Base-by-base conservation (phyloP, 139 green algal species). In the Zygnema cylindricum region DNA sequence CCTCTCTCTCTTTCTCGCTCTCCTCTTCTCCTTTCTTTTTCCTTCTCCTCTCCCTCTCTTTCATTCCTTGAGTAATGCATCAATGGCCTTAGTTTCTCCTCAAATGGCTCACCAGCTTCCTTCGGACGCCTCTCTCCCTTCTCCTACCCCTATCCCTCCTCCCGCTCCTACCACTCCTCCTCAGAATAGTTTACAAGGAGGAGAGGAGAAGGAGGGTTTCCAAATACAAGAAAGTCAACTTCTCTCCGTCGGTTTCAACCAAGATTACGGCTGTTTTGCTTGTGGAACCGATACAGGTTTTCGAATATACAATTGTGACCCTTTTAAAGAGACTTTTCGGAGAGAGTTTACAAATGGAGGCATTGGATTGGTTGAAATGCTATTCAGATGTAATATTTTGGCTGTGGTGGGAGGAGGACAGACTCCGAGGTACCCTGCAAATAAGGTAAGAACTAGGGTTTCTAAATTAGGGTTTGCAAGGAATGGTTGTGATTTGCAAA, bases 371-470 rank as follows among this genome's bases (percentile, higher is more conserved):
- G 96, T 98, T 1, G 96, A 98, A 81, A 99, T 99, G 96, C 91
- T 99, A 0, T 99, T 98, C 76, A 92, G 96, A 16, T 98, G 95
- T 93, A 98, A 99, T 91, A 97, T 99, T 40, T 76, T 99, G 3
- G 97, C 96, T 0, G 88, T 99, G 30, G 97, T 99, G 1, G 97
- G 97, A 0, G 96, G 96, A 23, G 97, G 97, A 0, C 36, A 92
- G 0, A 88, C 85, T 1, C 96, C 97, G 2, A 93, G 93, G 39
- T 91, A 91, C 76, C 81, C 82, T 16, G 79, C 76, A 1, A 90
- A 90, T 22, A 89, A 92, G 96, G 96, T 88, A n/a, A 16, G 77
- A 16, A 63, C 7, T 25, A 16, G 49, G 16, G 16, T 63, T 7
- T 63, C 49, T 16, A n/a, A n/a, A n/a, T 73, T 25, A 25, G 57